Conservation (phyloP, 805 yeast genomes). For the Metschnikowia bowlesiae region DNA sequence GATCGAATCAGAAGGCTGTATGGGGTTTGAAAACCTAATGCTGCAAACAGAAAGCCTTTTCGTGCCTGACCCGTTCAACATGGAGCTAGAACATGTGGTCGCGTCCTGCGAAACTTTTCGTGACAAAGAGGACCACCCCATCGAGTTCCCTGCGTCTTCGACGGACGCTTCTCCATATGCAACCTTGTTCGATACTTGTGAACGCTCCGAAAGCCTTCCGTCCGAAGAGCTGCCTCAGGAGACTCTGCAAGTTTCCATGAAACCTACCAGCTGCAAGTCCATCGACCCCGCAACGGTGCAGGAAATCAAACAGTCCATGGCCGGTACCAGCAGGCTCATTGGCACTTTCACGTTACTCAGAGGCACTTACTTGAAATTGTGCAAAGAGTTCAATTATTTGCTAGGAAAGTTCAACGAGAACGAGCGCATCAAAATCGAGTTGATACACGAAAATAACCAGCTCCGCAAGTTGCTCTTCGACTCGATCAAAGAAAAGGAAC, state of each 20-base stretch:
- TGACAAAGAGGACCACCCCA: neutral
- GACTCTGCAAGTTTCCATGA: neutral
- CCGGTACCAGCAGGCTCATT: slow-evolving; percentile 23
- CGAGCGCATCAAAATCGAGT: slow-evolving; percentile 30
- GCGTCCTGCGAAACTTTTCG: neutral
- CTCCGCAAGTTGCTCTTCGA: slow-evolving; percentile 27
- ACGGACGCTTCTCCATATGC: slow-evolving; percentile 11
- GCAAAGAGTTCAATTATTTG: slow-evolving; percentile 35
- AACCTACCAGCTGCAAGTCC: neutral
- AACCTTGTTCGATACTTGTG: slow-evolving; percentile 11
- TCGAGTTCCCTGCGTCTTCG: slow-evolving; percentile 5
- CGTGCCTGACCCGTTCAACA: slow-evolving; percentile 1
- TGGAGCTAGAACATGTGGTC: slow-evolving; percentile 2
- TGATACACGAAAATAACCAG: slow-evolving; percentile 35
- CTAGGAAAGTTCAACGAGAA: slow-evolving; percentile 34
- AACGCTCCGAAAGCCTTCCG: slow-evolving; percentile 11
- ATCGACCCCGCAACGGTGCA: slow-evolving; percentile 15
- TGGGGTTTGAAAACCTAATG: slow-evolving; percentile 12
- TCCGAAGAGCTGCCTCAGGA: slow-evolving; percentile 9
- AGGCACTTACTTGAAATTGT: slow-evolving; percentile 33
- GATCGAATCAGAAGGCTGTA: neutral
- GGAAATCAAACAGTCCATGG: slow-evolving; percentile 22
- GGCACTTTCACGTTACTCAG: slow-evolving; percentile 32
- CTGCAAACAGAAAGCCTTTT: slow-evolving; percentile 8
- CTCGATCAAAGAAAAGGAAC: slow-evolving; percentile 25